Evolutionary conservation across 1,284 basidiomycete genomes (phyloP).

Genomic region (Meira nashicola): DNA sequence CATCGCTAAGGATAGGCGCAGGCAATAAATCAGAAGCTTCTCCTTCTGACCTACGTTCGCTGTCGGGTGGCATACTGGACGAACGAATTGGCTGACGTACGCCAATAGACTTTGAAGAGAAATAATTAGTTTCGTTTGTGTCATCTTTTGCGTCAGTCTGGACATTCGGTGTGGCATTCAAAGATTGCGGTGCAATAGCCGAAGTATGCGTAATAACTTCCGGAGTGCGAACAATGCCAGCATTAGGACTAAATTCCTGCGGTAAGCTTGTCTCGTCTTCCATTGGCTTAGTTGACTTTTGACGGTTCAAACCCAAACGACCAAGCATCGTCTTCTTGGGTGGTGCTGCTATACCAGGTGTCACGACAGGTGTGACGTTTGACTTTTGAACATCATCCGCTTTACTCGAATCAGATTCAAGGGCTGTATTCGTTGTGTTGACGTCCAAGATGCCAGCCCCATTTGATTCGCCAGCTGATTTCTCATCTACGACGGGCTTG

Average conservation of each 20-base stretch:
- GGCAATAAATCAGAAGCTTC: constrained; percentile 11
- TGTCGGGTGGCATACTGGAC: constrained; percentile 11
- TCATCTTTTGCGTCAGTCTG: background rate
- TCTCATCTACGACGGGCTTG: background rate
- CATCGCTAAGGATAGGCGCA: background rate
- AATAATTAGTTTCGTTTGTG: background rate
- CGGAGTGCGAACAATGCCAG: background rate
- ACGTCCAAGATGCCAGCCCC: background rate
- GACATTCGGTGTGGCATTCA: background rate
- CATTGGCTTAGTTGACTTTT: background rate
- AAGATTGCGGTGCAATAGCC: background rate
- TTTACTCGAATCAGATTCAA: background rate
- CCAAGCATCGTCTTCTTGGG: constrained; percentile 8
- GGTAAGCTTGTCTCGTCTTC: background rate
- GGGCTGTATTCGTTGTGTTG: background rate
- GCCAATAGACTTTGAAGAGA: background rate
- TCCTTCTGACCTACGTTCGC: constrained; percentile 8
- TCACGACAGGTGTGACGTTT: background rate
- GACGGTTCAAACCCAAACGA: background rate
- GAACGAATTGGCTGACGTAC: constrained; percentile 18
- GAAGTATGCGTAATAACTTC: background rate
- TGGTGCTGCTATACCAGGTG: background rate
- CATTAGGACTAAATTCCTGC: background rate
- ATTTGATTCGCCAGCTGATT: background rate
- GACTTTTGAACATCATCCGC: background rate